Percentiles rank a stretch among this genome's conserved stretches.
phyloP scores from a whole-genome alignment of 352 stramenopile genomes.

The Halophytophthora polymorphica region DNA sequence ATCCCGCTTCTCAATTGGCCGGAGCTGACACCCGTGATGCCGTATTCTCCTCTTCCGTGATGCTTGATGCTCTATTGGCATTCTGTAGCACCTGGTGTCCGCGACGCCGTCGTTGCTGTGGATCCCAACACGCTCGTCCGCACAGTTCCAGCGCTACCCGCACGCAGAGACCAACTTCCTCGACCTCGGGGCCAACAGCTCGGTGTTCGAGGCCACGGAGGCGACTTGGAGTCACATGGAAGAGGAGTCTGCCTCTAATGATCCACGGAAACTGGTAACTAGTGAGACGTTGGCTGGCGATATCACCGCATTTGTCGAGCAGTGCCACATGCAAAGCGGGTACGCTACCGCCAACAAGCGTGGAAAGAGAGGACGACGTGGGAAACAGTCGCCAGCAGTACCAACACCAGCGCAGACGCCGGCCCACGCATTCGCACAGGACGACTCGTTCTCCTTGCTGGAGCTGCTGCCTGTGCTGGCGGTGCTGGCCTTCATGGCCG shows the following conservation, averaged over 20 bases:
- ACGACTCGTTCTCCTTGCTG: constrained; percentile 18
- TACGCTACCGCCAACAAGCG: constrained; percentile 23
- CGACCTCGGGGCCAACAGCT: constrained; percentile 31
- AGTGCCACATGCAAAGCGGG: constrained; percentile 29
- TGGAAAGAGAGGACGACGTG: too few species aligned
- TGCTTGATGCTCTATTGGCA: constrained; percentile 4
- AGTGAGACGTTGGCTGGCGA: constrained; percentile 14
- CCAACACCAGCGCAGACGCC: too few species aligned
- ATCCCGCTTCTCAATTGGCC: not conserved
- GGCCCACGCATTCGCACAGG: too few species aligned
- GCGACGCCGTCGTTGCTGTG: constrained; percentile 51
- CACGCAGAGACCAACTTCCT: constrained; percentile 57
- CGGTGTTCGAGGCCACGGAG: constrained; percentile 8
- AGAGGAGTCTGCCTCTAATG: not conserved
- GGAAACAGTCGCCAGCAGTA: too few species aligned
- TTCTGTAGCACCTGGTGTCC: constrained; percentile 40
- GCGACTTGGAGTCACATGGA: constrained; percentile 1
- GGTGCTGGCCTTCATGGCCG: constrained; percentile 31
- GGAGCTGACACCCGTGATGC: not conserved
- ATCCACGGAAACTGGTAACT: constrained; percentile 8
- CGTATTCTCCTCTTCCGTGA: not conserved
- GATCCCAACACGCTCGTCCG: constrained; percentile 37
- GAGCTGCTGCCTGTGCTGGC: constrained; percentile 40
- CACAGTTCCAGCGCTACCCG: constrained; percentile 53
- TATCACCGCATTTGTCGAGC: constrained; percentile 28